These are phyloP conservation scores for Ramalina intermedia DNA, from an alignment of 495 filamentous ascomycete genomes.

Conservation along the genomic window DNA sequence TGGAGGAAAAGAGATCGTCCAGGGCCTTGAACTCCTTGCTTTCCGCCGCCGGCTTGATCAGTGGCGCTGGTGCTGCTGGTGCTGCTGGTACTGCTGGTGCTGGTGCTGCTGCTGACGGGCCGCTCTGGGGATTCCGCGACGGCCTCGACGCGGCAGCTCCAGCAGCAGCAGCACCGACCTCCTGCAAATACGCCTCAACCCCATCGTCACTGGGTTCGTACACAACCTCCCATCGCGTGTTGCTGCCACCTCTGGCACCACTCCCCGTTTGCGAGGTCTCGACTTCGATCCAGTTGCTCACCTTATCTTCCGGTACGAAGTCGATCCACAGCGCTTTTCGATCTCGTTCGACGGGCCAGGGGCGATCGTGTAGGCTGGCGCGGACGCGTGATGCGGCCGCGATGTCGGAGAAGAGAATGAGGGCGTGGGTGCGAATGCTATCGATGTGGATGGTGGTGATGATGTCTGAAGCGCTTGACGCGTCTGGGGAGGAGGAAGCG, in stretches of 20 bases:
- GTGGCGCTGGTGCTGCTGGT: neutral
- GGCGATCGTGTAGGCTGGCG: slow-evolving; percentile 53
- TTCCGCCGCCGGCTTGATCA: neutral
- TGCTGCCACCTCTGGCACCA: slow-evolving; percentile 27
- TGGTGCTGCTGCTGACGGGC: neutral
- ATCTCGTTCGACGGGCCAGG: slow-evolving; percentile 79
- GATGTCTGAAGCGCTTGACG: slow-evolving; percentile 32
- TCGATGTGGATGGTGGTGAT: slow-evolving; percentile 67
- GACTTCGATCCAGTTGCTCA: slow-evolving; percentile 57
- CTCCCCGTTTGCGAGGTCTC: slow-evolving; percentile 38
- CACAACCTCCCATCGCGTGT: slow-evolving; percentile 54
- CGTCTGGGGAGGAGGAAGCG: slow-evolving; percentile 20
- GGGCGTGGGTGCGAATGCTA: slow-evolving; percentile 72
- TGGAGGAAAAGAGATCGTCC: slow-evolving; percentile 49
- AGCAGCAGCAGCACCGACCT: slow-evolving; percentile 20
- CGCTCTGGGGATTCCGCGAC: slow-evolving; percentile 13
- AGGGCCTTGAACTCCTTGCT: slow-evolving; percentile 41
- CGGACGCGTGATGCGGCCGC: slow-evolving; percentile 68
- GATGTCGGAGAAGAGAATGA: slow-evolving; percentile 53
- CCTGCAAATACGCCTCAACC: slow-evolving; percentile 40
- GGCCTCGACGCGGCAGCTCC: slow-evolving; percentile 19
- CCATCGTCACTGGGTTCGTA: slow-evolving; percentile 47
- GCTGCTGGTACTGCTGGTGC: neutral
- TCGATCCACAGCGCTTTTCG: slow-evolving; percentile 80
- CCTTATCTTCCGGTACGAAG: slow-evolving; percentile 66